These are phyloP conservation scores for Globisporangium spiculum DNA, from an alignment of 352 stramenopile genomes.

Conservation along the genomic window DNA sequence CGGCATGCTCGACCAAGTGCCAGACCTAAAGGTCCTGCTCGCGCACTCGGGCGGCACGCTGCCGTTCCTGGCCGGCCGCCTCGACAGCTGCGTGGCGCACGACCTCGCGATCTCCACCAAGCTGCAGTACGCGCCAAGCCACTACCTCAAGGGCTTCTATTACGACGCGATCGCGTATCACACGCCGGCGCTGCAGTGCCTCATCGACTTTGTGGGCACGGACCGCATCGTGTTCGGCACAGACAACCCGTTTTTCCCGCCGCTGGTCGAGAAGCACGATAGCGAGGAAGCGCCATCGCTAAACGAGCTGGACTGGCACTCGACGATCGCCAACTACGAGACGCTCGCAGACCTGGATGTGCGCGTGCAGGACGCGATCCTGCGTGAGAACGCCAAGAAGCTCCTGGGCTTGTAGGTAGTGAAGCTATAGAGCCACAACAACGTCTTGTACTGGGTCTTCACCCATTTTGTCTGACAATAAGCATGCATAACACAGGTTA, in stretches of 20 bases:
- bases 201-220: slow-evolving; percentile 49
- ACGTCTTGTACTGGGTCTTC: too few species aligned
- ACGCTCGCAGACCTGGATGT: slow-evolving; percentile 39
- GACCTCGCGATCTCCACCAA: slow-evolving; percentile 37
- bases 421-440: neutral
- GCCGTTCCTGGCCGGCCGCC: slow-evolving; percentile 52
- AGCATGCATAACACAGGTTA: too few species aligned
- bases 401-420: slow-evolving; percentile 22
- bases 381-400: slow-evolving; percentile 37
- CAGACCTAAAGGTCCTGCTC: slow-evolving; percentile 45
- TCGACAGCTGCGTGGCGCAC: slow-evolving; percentile 63
- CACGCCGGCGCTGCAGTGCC: slow-evolving; percentile 43
- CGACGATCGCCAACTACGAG: slow-evolving; percentile 47
- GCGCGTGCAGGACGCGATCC: slow-evolving; percentile 33
- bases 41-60: slow-evolving; percentile 62
- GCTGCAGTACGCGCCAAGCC: slow-evolving; percentile 40
- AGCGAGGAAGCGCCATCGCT: slow-evolving; percentile 17
- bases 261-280: slow-evolving; percentile 10
- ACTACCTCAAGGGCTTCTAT: slow-evolving; percentile 60
- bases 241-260: slow-evolving; percentile 68
- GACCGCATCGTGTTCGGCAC: slow-evolving; percentile 64
- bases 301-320: slow-evolving; percentile 31
- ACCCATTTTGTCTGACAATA: neutral
- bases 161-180: slow-evolving; percentile 65
- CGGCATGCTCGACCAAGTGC: slow-evolving; percentile 46